Conservation (phyloP, 202 grass and related monocot species). For the Musa balbisiana region DNA sequence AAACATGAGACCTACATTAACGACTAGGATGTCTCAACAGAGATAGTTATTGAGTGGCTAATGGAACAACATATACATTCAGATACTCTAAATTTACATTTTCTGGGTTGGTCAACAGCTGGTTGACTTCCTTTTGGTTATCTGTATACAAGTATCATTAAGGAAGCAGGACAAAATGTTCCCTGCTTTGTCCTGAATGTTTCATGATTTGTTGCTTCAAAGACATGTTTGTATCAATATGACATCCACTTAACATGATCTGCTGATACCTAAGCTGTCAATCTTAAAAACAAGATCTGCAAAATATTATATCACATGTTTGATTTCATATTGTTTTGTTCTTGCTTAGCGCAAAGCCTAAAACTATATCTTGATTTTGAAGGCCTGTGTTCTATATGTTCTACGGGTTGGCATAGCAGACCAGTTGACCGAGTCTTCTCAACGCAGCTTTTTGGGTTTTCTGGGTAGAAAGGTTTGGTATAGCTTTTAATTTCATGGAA, state of each 20-base stretch:
- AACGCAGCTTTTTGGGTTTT: conserved; percentile 80
- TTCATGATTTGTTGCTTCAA: not conserved
- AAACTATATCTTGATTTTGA: conserved; percentile 32
- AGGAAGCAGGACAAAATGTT: not conserved
- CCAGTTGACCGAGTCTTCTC: conserved; percentile 79
- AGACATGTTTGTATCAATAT: not conserved
- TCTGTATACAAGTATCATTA: not conserved
- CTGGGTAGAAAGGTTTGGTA: conserved; percentile 76
- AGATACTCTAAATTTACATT: not conserved
- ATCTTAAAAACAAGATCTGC: not conserved
- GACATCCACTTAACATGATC: not conserved
- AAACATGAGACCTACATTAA: too few relatives aligned
- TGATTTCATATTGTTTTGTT: not conserved
- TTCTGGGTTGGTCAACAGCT: not conserved
- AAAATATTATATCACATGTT: not conserved
- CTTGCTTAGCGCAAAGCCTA: conserved; percentile 20
- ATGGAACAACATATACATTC: not conserved
- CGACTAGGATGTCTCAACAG: too few relatives aligned
- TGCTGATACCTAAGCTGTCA: not conserved
- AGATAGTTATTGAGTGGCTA: not conserved
- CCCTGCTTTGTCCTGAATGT: not conserved
- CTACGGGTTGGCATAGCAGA: conserved; percentile 83
- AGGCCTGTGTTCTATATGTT: conserved; percentile 95
- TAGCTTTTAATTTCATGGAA: conserved; percentile 26
- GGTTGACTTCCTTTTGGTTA: too few relatives aligned